phyloP scores from a whole-genome alignment of 208 protist species.

The Lotmaria passim region DNA sequence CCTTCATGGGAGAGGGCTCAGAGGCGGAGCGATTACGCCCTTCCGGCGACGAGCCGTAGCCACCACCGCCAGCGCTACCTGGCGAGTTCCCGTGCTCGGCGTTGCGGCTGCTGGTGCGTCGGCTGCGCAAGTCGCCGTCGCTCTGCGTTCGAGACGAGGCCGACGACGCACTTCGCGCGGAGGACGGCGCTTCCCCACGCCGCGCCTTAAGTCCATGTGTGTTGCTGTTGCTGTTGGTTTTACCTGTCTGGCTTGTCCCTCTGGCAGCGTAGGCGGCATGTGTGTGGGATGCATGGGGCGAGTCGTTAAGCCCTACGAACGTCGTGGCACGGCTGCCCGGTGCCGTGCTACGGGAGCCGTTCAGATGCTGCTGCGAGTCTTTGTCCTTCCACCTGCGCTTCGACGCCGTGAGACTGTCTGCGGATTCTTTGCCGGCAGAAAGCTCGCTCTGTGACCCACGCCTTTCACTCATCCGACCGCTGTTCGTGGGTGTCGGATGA shows the following conservation, averaged over 20 bases:
- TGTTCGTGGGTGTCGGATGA: too few species aligned
- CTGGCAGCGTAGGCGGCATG: too few species aligned
- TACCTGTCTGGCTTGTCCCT: not conserved
- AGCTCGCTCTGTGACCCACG: too few species aligned
- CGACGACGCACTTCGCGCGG: not conserved
- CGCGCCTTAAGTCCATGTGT: too few species aligned
- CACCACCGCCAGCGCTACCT: not conserved
- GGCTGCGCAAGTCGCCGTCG: slow-evolving; percentile 10
- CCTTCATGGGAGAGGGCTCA: slow-evolving; percentile 1
- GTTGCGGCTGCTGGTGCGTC: slow-evolving; percentile 1
- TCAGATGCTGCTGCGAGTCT: not conserved
- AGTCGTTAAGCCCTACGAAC: not conserved
- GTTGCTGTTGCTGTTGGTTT: not conserved
- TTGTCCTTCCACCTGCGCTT: not conserved
- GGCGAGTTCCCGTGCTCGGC: not conserved
- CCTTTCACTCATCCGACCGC: too few species aligned
- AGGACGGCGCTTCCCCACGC: not conserved
- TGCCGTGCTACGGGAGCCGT: not conserved
- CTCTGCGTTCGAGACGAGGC: not conserved
- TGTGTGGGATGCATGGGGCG: not conserved
- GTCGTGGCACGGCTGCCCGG: not conserved
- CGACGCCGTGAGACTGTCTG: too few species aligned
- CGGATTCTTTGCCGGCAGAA: too few species aligned
- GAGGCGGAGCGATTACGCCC: not conserved
- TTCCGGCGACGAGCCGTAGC: not conserved